Base-by-base conservation (phyloP, 2,329 filamentous ascomycete species). In the Cladosporium sp. region DNA sequence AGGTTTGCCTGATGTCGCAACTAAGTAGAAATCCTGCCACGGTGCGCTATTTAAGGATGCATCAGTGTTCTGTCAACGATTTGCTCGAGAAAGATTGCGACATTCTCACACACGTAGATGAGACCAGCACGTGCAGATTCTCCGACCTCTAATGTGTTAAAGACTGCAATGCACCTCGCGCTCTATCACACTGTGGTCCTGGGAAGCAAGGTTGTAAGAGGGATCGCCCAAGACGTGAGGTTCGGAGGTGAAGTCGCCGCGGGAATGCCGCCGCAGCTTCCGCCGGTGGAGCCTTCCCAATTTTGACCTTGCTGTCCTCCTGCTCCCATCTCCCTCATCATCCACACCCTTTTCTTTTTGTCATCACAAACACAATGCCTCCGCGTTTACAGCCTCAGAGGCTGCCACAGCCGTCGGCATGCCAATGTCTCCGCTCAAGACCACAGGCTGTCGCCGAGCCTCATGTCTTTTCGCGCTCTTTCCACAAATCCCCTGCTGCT, bases 361-460 rank as follows among this genome's bases (percentile, higher is more conserved):
- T 53, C 31, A 33, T 46, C 50, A 32, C 34, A 52, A 35, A 3
- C 40, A 53, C 14, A 46, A 53, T 53, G 50, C 50, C 50, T 41
- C 34, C 43, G 14, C 37, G 34, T 28, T 14, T 53, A 28, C 50
- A 53, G 43, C 44, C 50, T n/a, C 43, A 43, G 5, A 50, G 48
- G 48, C 50, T 46, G 50, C 34, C 18, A 7, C 44, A 42, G 11
- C 37, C 43, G 34, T 53, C 50, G 37, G 9, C 41, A 43, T 53
- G 50, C 28, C 48, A 50, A 34, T 50, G 38, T 11, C 18, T 40
- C 14, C 48, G 48, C 37, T 37, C 43, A 28, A 46, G 35, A 22
- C 28, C 50, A 13, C 32, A 35, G 31, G 35, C 34, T 43, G 28
- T 18, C 11, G 22, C 43, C 28, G 48, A 50, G 4, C 4, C 40